phyloP scores from a whole-genome alignment of 2,329 filamentous ascomycete genomes.

The Aspergillus floridensis region DNA sequence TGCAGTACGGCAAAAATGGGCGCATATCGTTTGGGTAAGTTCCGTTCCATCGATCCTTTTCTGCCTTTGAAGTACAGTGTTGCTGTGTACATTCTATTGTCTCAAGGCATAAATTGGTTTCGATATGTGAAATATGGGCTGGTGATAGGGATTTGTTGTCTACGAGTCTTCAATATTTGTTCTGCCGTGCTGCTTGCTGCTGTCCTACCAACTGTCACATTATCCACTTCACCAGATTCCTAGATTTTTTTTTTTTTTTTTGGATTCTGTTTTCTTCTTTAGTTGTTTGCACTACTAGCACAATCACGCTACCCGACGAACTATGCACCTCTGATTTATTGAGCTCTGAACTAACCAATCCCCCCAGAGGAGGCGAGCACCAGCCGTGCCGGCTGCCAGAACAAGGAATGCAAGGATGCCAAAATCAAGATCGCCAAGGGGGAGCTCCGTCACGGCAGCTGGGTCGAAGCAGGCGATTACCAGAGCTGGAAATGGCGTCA shows the following conservation, averaged over 20 bases:
- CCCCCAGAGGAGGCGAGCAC: conserved; percentile 63
- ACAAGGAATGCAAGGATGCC: conserved; percentile 68
- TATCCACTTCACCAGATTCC: no score
- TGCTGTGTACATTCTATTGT: neutral
- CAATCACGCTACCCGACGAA: neutral
- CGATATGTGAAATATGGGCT: neutral
- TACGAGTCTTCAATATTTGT: neutral
- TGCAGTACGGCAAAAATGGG: conserved; percentile 5
- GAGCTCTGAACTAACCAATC: neutral
- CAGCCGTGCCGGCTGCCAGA: conserved; percentile 71
- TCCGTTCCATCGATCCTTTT: neutral
- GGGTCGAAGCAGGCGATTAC: conserved; percentile 61
- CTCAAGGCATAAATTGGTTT: no score
- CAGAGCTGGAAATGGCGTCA: conserved; percentile 77
- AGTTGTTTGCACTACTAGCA: neutral
- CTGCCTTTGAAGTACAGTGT: no score
- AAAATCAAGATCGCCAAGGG: conserved; percentile 73
- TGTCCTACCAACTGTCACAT: conserved; percentile 1
- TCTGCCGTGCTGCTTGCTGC: neutral
- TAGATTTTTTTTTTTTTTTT: no score
- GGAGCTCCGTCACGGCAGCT: conserved; percentile 72
- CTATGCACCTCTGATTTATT: neutral
- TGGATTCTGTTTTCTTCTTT: neutral
- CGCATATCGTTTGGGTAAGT: conserved; percentile 19
- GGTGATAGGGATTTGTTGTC: neutral